Base-by-base conservation (phyloP, 2,329 filamentous ascomycete genomes). In the Trichoderma gracile region DNA sequence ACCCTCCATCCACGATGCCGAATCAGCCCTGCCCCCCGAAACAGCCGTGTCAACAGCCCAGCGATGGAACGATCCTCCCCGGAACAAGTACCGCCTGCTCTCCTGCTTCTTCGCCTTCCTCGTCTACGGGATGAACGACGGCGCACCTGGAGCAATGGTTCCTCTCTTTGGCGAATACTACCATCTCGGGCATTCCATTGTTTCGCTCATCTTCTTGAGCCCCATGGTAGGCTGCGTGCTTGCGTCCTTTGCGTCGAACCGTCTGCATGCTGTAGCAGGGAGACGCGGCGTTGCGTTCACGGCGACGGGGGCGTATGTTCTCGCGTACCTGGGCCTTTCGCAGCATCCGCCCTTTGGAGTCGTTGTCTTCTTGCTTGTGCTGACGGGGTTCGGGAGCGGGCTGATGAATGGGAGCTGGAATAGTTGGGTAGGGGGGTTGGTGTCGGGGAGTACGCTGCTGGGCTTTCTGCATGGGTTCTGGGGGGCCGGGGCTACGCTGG, bases 321-420 rank as follows among this genome's bases (percentile, higher is more conserved):
- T 85, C 17, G 81, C 88, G 6, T 92, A 90, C 70, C 75, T 86
- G 50, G 79, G 89, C 56, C 82, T 89, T 43, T 80, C 83, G 1
- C 71, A 85, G 7, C 89, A 91, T 72, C 89, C 89, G 1, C 87
- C 88, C 0, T 92, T 88, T 69, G 85, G 87, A 0, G 86, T 86
- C 1, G 77, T 92, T 0, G 84, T 91, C 1, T 72, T 90, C 10
- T 81, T 86, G 9, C 90, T 88, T 71, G 82, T 86, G 66, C 72
- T 92, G 3, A 85, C 87, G 0, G 90, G 89, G 0, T 86, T 91
- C 62, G 89, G 89, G 0, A 92, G 89, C 71, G 89, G 89, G 0
- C 75, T 92, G 1, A 79, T 82, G 21, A 87, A 84, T 65, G 82
- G 79, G 9, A 82, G 77, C 1, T 86, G 82, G 82, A 84, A 84